Evolutionary conservation across 2,329 filamentous ascomycete species (phyloP).

Genomic region (Rutstroemia sp.): DNA sequence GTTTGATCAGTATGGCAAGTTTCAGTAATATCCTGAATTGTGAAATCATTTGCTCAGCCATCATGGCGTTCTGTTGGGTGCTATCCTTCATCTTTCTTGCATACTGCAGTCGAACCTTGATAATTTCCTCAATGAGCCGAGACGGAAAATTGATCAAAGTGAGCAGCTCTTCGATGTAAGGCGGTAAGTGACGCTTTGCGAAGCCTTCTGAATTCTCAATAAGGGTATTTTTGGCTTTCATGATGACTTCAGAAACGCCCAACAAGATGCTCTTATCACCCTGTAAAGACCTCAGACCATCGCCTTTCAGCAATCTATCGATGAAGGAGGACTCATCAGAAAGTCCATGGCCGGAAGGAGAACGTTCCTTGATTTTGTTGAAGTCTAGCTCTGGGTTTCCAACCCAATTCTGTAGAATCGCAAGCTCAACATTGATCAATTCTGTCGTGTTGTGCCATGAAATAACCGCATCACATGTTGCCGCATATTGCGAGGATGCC

Average conservation of each 20-base stretch:
- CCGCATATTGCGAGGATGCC: constrained; percentile 67
- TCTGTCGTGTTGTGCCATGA: constrained; percentile 97
- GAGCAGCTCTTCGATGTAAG: constrained; percentile 92
- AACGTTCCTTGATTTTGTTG: constrained; percentile 62
- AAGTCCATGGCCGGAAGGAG: constrained; percentile 63
- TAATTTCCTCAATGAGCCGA: constrained; percentile 92
- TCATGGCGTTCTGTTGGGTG: constrained; percentile 82
- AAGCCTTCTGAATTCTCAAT: constrained; percentile 83
- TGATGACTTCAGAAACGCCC: constrained; percentile 77
- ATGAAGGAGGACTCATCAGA: constrained; percentile 90
- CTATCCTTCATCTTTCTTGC: constrained; percentile 94
- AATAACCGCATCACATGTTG: constrained; percentile 82
- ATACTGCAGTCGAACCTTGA: constrained; percentile 82
- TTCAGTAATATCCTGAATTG: constrained; percentile 93
- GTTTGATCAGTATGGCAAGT: constrained; percentile 87
- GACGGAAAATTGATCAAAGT: constrained; percentile 97
- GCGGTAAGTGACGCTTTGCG: constrained; percentile 80
- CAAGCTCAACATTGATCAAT: constrained; percentile 90
- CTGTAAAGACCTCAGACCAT: constrained; percentile 86
- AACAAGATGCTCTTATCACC: constrained; percentile 80
- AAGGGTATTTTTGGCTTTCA: constrained; percentile 86
- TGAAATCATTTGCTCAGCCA: constrained; percentile 95
- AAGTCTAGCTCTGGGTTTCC: constrained; percentile 95
- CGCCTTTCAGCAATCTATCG: constrained; percentile 90
- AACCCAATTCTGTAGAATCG: constrained; percentile 90